Conservation (phyloP, 2,329 filamentous ascomycete genomes). For the Mycocentrospora acerina region DNA sequence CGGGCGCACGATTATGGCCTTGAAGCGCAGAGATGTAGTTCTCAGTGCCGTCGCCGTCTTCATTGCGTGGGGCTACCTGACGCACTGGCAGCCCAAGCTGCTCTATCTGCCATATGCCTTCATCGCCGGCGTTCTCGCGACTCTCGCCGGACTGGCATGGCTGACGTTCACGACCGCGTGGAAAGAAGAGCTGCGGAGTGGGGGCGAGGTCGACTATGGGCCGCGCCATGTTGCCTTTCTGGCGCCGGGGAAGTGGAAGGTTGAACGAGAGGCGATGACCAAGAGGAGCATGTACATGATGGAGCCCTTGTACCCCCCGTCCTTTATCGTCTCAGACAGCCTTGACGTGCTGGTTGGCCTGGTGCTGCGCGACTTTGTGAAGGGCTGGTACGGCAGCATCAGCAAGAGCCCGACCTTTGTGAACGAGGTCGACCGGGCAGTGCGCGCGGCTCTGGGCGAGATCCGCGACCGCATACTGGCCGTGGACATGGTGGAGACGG, state of each 20-base stretch:
- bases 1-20: conserved; percentile 63
- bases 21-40: conserved; percentile 68
- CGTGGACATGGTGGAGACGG: conserved; percentile 80
- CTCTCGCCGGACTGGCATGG: conserved; percentile 58
- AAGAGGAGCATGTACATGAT: conserved; percentile 65
- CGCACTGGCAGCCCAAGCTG: conserved; percentile 78
- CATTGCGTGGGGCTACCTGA: conserved; percentile 83
- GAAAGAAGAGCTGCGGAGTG: conserved; percentile 43
- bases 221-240: conserved; percentile 59
- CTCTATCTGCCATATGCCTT: conserved; percentile 88
- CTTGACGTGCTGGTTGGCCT: conserved; percentile 77
- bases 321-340: conserved; percentile 74
- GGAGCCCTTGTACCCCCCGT: conserved; percentile 71
- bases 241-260: conserved; percentile 64
- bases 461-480: conserved; percentile 71
- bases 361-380: conserved; percentile 80
- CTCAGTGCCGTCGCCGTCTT: conserved; percentile 70
- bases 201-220: conserved; percentile 45
- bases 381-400: conserved; percentile 85
- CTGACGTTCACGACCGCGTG: conserved; percentile 63
- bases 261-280: conserved; percentile 67
- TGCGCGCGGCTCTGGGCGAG: conserved; percentile 70
- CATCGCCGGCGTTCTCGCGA: conserved; percentile 63
- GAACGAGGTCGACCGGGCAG: conserved; percentile 80
- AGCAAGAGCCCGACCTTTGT: conserved; percentile 77